Evolutionary conservation across 2,329 filamentous ascomycete genomes (phyloP).

Genomic region (Fusarium xyrophilum): DNA sequence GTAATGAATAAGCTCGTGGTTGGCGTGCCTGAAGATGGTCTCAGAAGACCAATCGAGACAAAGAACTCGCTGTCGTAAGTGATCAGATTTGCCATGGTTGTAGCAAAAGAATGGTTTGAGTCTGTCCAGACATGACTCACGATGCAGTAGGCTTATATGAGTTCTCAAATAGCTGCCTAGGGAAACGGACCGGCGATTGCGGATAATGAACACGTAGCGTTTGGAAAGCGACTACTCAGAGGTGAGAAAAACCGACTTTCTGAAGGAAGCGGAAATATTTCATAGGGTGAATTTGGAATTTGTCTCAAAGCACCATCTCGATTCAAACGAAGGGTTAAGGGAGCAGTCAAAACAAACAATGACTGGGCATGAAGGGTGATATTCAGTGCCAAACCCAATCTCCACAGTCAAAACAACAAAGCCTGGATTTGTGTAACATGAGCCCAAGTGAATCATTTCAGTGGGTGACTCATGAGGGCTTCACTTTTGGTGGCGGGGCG

Average conservation of each 20-base stretch:
- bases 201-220: not conserved
- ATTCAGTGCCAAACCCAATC: not conserved
- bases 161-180: not conserved
- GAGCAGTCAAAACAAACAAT: too few relatives aligned
- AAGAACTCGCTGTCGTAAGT: not conserved
- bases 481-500: not conserved
- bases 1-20: not conserved
- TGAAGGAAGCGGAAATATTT: accelerated
- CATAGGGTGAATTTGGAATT: too few relatives aligned
- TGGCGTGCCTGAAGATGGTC: not conserved
- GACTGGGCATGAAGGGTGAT: not conserved
- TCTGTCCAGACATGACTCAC: not conserved
- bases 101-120: accelerated
- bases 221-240: not conserved
- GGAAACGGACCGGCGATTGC: not conserved
- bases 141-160: not conserved
- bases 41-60: not conserved
- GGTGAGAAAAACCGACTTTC: too few relatives aligned
- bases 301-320: not conserved
- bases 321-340: not conserved
- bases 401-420: too few relatives aligned
- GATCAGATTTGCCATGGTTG: not conserved
- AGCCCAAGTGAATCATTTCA: not conserved
- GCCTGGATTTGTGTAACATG: not conserved
- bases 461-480: not conserved